Percentiles rank a stretch among this genome's conserved stretches.
phyloP scores from a whole-genome alignment of 768 basidiomycete genomes.

The Boletus pseudo-olivaceus region DNA sequence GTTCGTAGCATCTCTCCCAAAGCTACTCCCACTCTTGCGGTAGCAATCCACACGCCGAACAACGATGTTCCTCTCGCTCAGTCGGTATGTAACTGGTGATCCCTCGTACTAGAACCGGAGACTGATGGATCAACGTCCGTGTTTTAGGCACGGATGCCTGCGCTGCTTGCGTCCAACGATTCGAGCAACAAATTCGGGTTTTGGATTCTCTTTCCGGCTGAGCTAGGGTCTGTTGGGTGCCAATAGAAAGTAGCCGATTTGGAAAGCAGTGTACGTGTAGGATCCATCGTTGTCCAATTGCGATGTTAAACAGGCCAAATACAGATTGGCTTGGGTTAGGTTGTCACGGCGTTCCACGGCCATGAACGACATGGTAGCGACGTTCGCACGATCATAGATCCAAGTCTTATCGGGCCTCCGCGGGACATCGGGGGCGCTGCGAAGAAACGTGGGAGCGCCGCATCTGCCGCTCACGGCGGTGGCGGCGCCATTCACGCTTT shows the following conservation, averaged over 20 bases:
- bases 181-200: neutral
- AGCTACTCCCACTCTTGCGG: neutral
- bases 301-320: no score
- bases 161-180: neutral
- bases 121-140: neutral
- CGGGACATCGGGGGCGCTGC: neutral
- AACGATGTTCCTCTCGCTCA: neutral
- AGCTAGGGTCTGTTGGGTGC: no score
- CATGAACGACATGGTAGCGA: neutral
- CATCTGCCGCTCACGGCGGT: neutral
- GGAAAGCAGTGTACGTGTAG: no score
- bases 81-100: no score
- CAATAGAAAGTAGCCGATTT: no score
- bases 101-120: neutral
- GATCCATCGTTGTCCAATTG: no score
- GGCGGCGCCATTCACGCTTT: no score
- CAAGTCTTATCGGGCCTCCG: neutral
- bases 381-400: neutral
- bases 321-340: no score
- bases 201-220: slow-evolving; percentile 2
- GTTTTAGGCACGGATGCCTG: neutral
- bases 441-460: neutral
- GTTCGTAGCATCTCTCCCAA: slow-evolving; percentile 7
- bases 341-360: neutral
- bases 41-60: neutral